Conservation (phyloP, 2,329 filamentous ascomycete genomes). For the Cadophora sp. region DNA sequence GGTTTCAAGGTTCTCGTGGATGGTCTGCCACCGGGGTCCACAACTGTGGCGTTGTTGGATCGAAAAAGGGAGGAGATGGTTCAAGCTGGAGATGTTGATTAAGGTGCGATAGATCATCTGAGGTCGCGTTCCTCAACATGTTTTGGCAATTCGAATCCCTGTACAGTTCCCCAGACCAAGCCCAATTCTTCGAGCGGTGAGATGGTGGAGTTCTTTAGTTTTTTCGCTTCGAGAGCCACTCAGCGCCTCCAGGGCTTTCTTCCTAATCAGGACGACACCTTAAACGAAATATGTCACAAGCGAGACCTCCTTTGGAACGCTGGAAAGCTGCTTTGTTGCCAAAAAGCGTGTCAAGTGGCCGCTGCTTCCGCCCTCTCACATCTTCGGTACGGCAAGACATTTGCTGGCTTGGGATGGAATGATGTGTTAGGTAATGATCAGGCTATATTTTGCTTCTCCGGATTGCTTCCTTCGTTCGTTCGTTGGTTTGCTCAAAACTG, state of each 20-base stretch:
- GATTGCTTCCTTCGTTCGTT: constrained; percentile 29
- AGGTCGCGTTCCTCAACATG: constrained; percentile 6
- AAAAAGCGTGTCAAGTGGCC: background rate
- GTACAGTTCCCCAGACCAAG: background rate
- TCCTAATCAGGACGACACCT: background rate
- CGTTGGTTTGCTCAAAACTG: constrained; percentile 27
- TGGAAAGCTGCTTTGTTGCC: background rate
- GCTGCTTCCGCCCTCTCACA: background rate
- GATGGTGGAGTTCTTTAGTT: background rate
- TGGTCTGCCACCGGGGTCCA: background rate
- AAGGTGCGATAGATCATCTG: background rate
- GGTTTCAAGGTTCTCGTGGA: too few relatives aligned
- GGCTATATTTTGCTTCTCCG: constrained; percentile 7
- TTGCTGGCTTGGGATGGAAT: background rate
- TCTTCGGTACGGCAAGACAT: background rate
- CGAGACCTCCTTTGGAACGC: background rate
- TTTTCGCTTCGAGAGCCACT: background rate
- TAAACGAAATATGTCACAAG: background rate
- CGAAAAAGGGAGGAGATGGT: background rate
- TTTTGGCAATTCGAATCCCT: constrained; percentile 11
- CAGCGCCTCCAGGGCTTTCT: background rate
- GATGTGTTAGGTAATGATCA: constrained; percentile 1
- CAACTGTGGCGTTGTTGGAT: background rate
- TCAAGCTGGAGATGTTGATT: background rate
- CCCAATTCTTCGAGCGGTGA: constrained; percentile 10